Base-by-base conservation (phyloP, 805 yeast species). In the Metschnikowia lachancei region DNA sequence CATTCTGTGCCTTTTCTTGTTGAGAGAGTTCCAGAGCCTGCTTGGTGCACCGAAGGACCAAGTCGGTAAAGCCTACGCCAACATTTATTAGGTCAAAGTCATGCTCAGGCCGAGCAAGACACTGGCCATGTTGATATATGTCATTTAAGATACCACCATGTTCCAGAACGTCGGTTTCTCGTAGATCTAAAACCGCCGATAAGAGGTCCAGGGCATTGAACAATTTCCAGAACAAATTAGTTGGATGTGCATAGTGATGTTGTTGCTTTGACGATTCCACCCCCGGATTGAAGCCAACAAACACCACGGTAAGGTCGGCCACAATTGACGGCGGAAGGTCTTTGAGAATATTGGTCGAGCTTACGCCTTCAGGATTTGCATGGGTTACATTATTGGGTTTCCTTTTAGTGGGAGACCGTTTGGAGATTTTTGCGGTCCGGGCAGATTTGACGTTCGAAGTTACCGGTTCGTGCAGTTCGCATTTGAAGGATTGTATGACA, bases 221-320 rank as follows among this genome's bases (percentile, higher is more conserved):
- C 28, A 84, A 61, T 48, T 75, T 79, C 91, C 91, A 85, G 58
- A 86, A 85, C 30, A 74, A 59, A 56, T 85, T 85, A 11, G 86
- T 72, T 16, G 66, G 77, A 58, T 86, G 91, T 0, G 92, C 92
- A 60, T 82, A 85, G 56, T 84, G 80, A 58, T 85, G 91, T 29
- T 85, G 89, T 8, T 65, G 60, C 16, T 64, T 54, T 0, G 87
- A 77, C 1, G 90, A 82, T 55, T 72, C 74, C 3, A 80, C 62
- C 2, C 91, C 87, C 0, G 94, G 94, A 55, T 85, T 85, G 66
- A 74, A 83, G 1, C 94, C 94, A 3, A 85, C 71, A 54, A 85
- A 85, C 3, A 85, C 70, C 1, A 83, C 41, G 13, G 56, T 47
- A 34, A 67, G 55, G 39, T 59, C 42, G 2, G 46, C 41, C 14